Base-by-base conservation (phyloP, 768 basidiomycete genomes). In the Pleurotus tuber-regium region DNA sequence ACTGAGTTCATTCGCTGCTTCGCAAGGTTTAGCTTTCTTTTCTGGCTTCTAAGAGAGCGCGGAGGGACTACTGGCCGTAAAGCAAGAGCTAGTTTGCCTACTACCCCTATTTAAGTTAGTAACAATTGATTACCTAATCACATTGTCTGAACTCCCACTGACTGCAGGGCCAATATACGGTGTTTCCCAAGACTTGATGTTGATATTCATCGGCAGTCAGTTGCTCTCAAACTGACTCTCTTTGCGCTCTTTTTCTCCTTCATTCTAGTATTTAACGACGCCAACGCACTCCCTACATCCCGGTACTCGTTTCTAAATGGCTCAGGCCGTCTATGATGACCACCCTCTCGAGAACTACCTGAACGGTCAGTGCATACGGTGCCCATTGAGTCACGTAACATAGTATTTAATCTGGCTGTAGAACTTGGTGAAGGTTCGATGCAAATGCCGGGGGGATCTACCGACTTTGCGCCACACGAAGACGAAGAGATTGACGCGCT, bases 341-440 rank as follows among this genome's bases (percentile, higher is more conserved):
- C 86, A 89, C 59, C 88, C 88, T 36, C 75, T 90, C 36, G 80
- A 85, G 59, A 77, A 82, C 58, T 90, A 90, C 66, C 70, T 90
- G 50, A 71, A 78, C 76, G 81, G 88, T 86, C 35, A 43, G 73
- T 65, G 16, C 47, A 41, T 16, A 54, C 18, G 44, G 40, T 21
- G 42, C n/a, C n/a, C n/a, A n/a, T n/a, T n/a, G n/a, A n/a, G n/a
- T n/a, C n/a, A n/a, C n/a, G n/a, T n/a, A n/a, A n/a, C n/a, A n/a
- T n/a, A 12, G 29, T 25, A 14, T 26, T 21, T 38, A 23, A 29
- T n/a, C 23, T 24, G 39, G 28, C 31, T 54, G 55, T 38, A 57
- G 56, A 52, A 39, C 26, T 50, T 9, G 56, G 56, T n/a, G 56
- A 57, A 35, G 33, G 19, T 16, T 9, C 35, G 9, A 50, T 51